These are phyloP conservation scores for Neopestalotiopsis sp. DNA, from an alignment of 2,329 filamentous ascomycete species.

Conservation along the genomic window DNA sequence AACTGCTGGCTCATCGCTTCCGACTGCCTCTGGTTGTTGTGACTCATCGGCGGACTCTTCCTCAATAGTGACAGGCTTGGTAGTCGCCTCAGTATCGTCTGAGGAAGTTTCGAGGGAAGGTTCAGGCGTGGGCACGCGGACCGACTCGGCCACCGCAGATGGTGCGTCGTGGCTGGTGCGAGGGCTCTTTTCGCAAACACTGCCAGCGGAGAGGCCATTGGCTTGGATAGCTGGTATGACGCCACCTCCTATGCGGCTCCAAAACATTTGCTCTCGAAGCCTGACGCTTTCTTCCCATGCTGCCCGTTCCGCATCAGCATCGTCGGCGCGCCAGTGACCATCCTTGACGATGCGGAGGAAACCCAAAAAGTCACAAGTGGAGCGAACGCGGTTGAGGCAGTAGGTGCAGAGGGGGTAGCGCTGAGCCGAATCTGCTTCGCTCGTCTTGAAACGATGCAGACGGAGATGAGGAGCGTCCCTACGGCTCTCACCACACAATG, in stretches of 20 bases:
- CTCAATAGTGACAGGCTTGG: neutral
- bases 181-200: conserved; percentile 37
- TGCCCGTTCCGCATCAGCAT: conserved; percentile 80
- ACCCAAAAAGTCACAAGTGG: conserved; percentile 90
- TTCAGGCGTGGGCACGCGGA: neutral
- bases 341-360: conserved; percentile 92
- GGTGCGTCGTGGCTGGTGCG: conserved; percentile 39
- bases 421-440: conserved; percentile 84
- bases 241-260: conserved; percentile 89
- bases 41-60: neutral
- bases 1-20: neutral
- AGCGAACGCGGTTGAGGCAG: conserved; percentile 81
- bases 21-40: neutral
- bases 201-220: conserved; percentile 23
- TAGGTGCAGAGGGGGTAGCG: conserved; percentile 89
- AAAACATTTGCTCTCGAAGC: conserved; percentile 94
- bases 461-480: conserved; percentile 74
- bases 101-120: neutral
- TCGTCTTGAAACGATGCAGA: conserved; percentile 87
- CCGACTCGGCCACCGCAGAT: neutral
- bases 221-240: conserved; percentile 69
- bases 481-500: conserved; percentile 85
- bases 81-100: neutral
- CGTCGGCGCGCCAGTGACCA: conserved; percentile 86
- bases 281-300: conserved; percentile 96